phyloP scores from a whole-genome alignment of 2,329 filamentous ascomycete genomes.

The Escovopsis sp. region DNA sequence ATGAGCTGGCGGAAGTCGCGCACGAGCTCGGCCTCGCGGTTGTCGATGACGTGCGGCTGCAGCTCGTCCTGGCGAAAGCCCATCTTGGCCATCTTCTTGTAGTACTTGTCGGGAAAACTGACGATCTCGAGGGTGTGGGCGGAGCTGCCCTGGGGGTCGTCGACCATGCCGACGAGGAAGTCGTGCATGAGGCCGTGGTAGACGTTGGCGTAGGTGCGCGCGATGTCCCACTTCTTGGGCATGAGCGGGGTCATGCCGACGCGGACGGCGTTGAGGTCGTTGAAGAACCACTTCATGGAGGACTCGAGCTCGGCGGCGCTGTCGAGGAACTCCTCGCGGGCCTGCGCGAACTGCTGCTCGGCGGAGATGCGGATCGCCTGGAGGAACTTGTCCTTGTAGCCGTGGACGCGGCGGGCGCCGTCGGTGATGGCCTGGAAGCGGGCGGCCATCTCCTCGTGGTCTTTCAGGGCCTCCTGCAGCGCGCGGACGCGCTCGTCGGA shows the following conservation, averaged over 20 bases:
- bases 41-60: conserved; percentile 74
- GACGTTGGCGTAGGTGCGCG: conserved; percentile 74
- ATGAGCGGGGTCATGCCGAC: conserved; percentile 82
- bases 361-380: conserved; percentile 61
- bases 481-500: conserved; percentile 85
- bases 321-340: conserved; percentile 60
- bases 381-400: conserved; percentile 94
- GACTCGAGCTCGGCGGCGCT: conserved; percentile 77
- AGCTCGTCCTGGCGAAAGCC: conserved; percentile 67
- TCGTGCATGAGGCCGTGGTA: conserved; percentile 96
- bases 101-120: conserved; percentile 91
- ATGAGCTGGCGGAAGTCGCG: conserved; percentile 91
- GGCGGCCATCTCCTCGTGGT: conserved; percentile 86
- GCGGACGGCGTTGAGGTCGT: conserved; percentile 89
- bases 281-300: conserved; percentile 90
- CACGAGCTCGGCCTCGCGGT: conserved; percentile 76
- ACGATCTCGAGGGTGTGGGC: conserved; percentile 83
- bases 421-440: conserved; percentile 92
- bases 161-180: conserved; percentile 67
- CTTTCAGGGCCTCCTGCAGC: conserved; percentile 83
- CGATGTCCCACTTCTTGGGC: conserved; percentile 94
- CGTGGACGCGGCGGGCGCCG: conserved; percentile 78
- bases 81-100: conserved; percentile 85
- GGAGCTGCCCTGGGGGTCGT: conserved; percentile 71
- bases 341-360: conserved; percentile 56